Conservation (phyloP, 2,329 filamentous ascomycete genomes). For the Fusarium sp. region DNA sequence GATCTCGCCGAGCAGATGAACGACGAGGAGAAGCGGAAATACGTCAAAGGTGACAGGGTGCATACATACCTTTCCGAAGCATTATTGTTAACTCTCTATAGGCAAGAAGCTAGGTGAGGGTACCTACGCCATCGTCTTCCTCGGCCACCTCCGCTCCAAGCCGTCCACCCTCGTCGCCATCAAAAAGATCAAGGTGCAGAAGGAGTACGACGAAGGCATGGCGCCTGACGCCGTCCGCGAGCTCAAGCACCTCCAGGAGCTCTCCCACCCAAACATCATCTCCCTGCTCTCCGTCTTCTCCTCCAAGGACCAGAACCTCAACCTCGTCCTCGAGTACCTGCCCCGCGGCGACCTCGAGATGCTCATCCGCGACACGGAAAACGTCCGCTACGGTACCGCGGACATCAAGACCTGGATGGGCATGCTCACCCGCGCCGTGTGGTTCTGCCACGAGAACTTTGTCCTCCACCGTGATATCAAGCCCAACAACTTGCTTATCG, state of each 20-base stretch:
- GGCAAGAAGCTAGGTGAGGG: constrained; percentile 94
- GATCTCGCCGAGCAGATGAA: constrained; percentile 85
- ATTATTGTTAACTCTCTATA: constrained; percentile 47
- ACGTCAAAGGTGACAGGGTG: constrained; percentile 76
- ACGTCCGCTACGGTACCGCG: constrained; percentile 83
- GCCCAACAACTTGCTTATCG: constrained; percentile 96
- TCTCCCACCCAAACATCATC: constrained; percentile 96
- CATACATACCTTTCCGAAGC: no score
- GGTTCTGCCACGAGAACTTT: constrained; percentile 97
- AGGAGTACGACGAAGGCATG: constrained; percentile 90
- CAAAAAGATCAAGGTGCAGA: constrained; percentile 91
- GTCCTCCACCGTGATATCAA: constrained; percentile 98
- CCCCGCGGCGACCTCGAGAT: constrained; percentile 95
- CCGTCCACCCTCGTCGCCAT: constrained; percentile 85
- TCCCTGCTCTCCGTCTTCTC: constrained; percentile 92
- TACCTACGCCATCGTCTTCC: constrained; percentile 96
- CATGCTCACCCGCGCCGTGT: constrained; percentile 92
- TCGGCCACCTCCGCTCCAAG: constrained; percentile 81
- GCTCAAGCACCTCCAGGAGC: constrained; percentile 94
- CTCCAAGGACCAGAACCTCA: constrained; percentile 95
- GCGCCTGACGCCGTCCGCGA: constrained; percentile 95
- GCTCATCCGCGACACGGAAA: constrained; percentile 86
- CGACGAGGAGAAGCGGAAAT: constrained; percentile 85
- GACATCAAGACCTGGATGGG: constrained; percentile 99
- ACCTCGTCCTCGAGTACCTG: constrained; percentile 93